Base-by-base conservation (phyloP, 352 stramenopile species). In the Phytophthora constricta region DNA sequence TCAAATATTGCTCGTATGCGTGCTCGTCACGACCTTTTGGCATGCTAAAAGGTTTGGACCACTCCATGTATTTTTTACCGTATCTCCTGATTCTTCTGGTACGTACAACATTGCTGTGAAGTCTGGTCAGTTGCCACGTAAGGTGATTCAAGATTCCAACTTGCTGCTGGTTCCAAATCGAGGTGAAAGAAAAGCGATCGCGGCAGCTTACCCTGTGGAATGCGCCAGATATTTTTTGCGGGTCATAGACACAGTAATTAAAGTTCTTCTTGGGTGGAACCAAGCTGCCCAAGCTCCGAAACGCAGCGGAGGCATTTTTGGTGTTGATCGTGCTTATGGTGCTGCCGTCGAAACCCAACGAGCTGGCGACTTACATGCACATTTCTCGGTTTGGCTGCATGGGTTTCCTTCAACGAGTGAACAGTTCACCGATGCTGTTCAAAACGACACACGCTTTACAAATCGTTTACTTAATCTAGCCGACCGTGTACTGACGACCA, bases 361-460 rank as follows among this genome's bases (percentile, higher is more conserved):
- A 10, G 56, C 60, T 14, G 70, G 70, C 13, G 64, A 77, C 28
- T 33, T 77, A 3, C 70, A 74, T 33, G 64, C 64, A 0, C 64
- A 77, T 22, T 63, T 74, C 23, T 65, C 62, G 0, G 55, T 77
- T 11, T 77, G 69, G 69, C 41, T 77, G 1, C 51, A 72, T 53
- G 62, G 68, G 1, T 72, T 76, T 56, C 68, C 63, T 5, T 37
- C 59, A n/a, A 72, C 63, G 0, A 46, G 62, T 19, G 0, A 14
- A 4, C 11, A 16, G 0, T 58, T 64, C 1, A 23, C 16, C 3
- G 17, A 37, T 5, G 26, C 22, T 17, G 19, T 65, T 31, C 16
- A 25, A 3, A 17, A 13, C 9, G 31, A 65, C n/a, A 2, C 3
- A 10, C 20, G 10, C 0, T 58, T 58, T 20, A 10, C 20, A 8